Evolutionary conservation across 257 asterid species (phyloP), one percentile per base, ranked within the genome.

Genomic region (Scutellaria baicalensis): DNA sequence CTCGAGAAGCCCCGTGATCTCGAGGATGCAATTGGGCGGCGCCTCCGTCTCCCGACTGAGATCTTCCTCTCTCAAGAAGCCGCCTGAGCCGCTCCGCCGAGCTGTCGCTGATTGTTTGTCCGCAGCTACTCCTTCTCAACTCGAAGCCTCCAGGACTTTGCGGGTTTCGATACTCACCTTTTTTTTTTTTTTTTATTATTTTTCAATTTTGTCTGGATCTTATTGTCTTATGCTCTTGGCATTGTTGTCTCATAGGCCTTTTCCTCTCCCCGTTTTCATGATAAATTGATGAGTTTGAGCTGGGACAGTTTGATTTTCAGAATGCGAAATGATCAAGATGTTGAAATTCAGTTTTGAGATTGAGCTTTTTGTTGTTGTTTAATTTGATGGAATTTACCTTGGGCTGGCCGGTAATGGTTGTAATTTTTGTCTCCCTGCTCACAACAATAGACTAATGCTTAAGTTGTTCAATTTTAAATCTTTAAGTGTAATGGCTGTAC

Each of bases 1-100:
- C 13, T 77, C 97, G 33, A 84, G 99, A 74, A 86, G 81, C 71
- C 84, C 93, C 18, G 93, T 80, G 73, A 84, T 85, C 85, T 81
- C 88, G 35, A 78, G 96, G 89, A 75, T 90, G 71, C 97, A 88
- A 71, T 86, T 88, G 64, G 93, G 90, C 57, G 89, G 78, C 70
- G 61, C 79, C 69, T 70, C 82, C 31, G 72, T 85, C 8, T 91
- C 97, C 31, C 85, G 99, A 73, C 83, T 94, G 78, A 89, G 99
- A 94, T 91, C 97, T 57, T 91, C 96, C 27, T 84, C 89, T 45
- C 42, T 82, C 20, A 94, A 88, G 84, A 91, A 91, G 78, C 96
- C 96, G 71, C 99, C 99, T 10, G 99, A 94, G 93, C 99, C 99
- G 45, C 95, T 94, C 13, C 97, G 93, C 57, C 84, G 97, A 36